Conservation (phyloP, 805 yeast genomes). For the Clavispora asparagi region DNA sequence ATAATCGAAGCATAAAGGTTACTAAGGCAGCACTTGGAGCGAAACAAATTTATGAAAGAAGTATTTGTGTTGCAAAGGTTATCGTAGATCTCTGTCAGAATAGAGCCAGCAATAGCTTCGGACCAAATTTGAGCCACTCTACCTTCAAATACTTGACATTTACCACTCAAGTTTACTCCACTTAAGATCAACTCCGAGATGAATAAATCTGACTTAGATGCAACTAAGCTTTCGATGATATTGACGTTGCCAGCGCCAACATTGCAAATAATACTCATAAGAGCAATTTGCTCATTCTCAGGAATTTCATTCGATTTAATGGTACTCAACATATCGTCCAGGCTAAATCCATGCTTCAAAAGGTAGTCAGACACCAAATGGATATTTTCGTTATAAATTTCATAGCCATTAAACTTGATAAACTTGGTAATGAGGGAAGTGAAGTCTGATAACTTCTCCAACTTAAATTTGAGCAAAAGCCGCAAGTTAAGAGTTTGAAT, state of each 20-base stretch:
- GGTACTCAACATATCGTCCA: conserved; percentile 1
- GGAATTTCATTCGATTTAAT: not conserved
- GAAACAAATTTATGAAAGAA: not conserved
- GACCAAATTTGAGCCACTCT: not conserved
- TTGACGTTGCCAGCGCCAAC: not conserved
- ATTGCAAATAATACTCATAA: conserved; percentile 2
- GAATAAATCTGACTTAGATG: conserved; percentile 12
- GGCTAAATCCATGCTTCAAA: not conserved
- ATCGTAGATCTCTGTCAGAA: not conserved
- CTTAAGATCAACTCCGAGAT: conserved; percentile 10
- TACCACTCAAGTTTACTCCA: conserved; percentile 3
- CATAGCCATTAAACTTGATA: conserved; percentile 34
- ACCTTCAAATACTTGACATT: not conserved
- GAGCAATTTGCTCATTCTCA: conserved; percentile 3
- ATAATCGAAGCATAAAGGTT: conserved; percentile 4
- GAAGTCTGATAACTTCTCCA: conserved; percentile 21
- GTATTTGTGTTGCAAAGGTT: not conserved
- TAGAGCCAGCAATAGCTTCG: not conserved
- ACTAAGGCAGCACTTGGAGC: not conserved
- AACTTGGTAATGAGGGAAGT: conserved; percentile 29
- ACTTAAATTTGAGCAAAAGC: conserved; percentile 33
- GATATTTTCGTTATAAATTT: conserved; percentile 13
- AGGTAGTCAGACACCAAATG: conserved; percentile 18
- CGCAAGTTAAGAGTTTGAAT: conserved; percentile 49
- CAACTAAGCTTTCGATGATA: conserved; percentile 1